These are phyloP conservation scores for Aspergillus sp. DNA, from an alignment of 2,329 filamentous ascomycete genomes.

Conservation along the genomic window DNA sequence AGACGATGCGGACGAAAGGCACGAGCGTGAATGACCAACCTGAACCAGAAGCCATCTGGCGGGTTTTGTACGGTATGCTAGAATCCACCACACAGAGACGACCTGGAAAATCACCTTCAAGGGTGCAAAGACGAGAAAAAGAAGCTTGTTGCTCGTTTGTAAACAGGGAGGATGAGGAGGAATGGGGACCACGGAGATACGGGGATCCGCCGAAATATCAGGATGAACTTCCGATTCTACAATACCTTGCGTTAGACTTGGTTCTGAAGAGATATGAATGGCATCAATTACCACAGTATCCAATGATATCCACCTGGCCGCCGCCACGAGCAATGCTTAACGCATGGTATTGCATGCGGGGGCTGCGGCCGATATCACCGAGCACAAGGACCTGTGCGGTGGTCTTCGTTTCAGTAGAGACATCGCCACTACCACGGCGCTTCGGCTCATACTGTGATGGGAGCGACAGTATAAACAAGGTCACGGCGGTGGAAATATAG, in stretches of 20 bases:
- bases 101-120: slow-evolving; percentile 85
- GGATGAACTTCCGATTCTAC: slow-evolving; percentile 78
- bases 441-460: slow-evolving; percentile 53
- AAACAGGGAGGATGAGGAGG: slow-evolving; percentile 66
- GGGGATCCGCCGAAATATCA: slow-evolving; percentile 66
- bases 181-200: slow-evolving; percentile 71
- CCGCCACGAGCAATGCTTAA: slow-evolving; percentile 84
- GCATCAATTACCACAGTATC: slow-evolving; percentile 68
- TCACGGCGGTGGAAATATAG: slow-evolving; percentile 50
- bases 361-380: slow-evolving; percentile 91
- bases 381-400: slow-evolving; percentile 83
- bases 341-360: slow-evolving; percentile 98
- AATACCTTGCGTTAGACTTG: slow-evolving; percentile 3
- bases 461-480: slow-evolving; percentile 52
- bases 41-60: slow-evolving; percentile 83
- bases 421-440: slow-evolving; percentile 25
- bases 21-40: slow-evolving; percentile 41
- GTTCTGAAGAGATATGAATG: background rate
- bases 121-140: slow-evolving; percentile 77
- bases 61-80: slow-evolving; percentile 73
- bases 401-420: slow-evolving; percentile 33
- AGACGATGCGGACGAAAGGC: background rate
- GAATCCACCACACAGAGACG: slow-evolving; percentile 65
- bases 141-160: slow-evolving; percentile 64
- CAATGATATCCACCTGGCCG: slow-evolving; percentile 78